These are phyloP conservation scores for Plantago rigida DNA, from an alignment of 305 asterid genomes.

Conservation along the genomic window DNA sequence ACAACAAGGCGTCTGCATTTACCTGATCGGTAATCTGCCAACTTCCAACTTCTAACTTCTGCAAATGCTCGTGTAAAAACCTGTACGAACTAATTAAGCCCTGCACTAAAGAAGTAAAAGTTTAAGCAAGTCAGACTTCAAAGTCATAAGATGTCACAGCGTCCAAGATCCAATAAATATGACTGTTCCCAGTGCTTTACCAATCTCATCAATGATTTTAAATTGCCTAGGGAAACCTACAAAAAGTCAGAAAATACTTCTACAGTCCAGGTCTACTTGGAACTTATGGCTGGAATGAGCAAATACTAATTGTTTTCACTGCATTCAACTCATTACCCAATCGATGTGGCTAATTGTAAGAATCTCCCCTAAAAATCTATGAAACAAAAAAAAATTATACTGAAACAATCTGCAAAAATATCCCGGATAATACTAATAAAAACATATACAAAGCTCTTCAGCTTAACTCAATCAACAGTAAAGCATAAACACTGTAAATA, in stretches of 20 bases:
- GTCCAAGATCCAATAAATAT: conserved; percentile 14
- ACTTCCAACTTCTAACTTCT: conserved; percentile 21
- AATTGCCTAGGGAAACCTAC: background rate
- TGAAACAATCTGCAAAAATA: too few species aligned
- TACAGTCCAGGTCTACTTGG: background rate
- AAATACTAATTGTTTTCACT: too few species aligned
- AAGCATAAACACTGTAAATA: too few species aligned
- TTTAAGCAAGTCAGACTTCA: conserved; percentile 17
- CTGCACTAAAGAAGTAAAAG: conserved; percentile 30
- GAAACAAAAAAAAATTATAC: too few species aligned
- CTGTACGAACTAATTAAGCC: conserved; percentile 21
- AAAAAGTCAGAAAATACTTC: background rate
- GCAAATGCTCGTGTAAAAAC: too few species aligned
- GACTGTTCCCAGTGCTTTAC: background rate
- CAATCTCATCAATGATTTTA: conserved; percentile 4
- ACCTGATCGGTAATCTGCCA: conserved; percentile 23
- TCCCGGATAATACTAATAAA: too few species aligned
- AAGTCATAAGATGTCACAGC: conserved; percentile 1
- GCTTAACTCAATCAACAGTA: too few species aligned
- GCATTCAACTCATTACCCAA: too few species aligned
- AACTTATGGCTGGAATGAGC: background rate
- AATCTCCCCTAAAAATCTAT: too few species aligned
- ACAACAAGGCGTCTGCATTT: conserved; percentile 2
- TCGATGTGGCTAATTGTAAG: too few species aligned
- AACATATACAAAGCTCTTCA: too few species aligned